phyloP scores from a whole-genome alignment of 1,284 basidiomycete species.

The Ceratorhiza oryzae-sativae region DNA sequence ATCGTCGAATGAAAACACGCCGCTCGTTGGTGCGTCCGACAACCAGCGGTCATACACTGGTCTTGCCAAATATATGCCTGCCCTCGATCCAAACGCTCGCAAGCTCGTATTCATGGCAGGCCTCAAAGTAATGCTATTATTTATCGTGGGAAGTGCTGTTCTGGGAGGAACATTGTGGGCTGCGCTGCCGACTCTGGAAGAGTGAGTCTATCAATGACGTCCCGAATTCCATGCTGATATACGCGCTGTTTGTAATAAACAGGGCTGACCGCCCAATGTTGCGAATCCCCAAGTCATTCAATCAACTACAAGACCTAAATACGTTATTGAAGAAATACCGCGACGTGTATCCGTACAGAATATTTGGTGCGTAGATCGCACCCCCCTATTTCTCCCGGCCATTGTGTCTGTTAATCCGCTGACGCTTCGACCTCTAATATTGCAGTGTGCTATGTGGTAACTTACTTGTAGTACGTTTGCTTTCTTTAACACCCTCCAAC shows the following conservation, averaged over 20 bases:
- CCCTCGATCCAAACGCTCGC: constrained; percentile 48
- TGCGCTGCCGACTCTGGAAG: constrained; percentile 78
- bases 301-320: constrained; percentile 82
- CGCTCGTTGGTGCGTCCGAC: constrained; percentile 2
- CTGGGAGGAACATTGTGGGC: constrained; percentile 79
- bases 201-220: constrained; percentile 58
- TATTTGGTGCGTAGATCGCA: constrained; percentile 49
- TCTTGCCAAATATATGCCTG: constrained; percentile 30
- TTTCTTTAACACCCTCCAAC: constrained; percentile 43
- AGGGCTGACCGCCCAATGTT: constrained; percentile 77
- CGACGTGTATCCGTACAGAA: constrained; percentile 80
- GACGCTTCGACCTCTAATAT: background rate
- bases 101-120: constrained; percentile 77
- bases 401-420: background rate
- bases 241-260: background rate
- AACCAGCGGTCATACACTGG: constrained; percentile 29
- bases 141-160: constrained; percentile 70
- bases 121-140: constrained; percentile 81
- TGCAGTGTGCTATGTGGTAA: constrained; percentile 82
- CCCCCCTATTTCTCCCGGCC: constrained; percentile 13
- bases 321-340: constrained; percentile 86
- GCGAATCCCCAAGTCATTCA: constrained; percentile 83
- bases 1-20: constrained; percentile 2
- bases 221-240: background rate
- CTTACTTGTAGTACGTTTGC: constrained; percentile 87